Base-by-base conservation (phyloP, 495 filamentous ascomycete species). In the Aspergillus carlsbadensis region DNA sequence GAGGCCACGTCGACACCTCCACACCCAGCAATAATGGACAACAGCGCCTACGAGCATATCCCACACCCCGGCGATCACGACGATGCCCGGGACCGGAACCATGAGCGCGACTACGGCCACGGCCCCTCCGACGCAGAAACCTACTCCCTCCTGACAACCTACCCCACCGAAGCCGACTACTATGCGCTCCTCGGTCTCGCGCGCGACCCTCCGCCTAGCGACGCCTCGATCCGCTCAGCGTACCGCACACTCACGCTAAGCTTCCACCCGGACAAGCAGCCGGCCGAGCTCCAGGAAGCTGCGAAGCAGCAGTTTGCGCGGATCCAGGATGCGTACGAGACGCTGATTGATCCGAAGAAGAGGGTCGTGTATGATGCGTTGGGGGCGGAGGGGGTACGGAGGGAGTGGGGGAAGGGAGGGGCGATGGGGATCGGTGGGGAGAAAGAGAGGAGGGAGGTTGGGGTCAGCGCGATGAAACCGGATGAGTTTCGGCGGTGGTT, bases 221-320 rank as follows among this genome's bases (percentile, higher is more conserved):
- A 77, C 5, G 59, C 74, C 20, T 72, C 82, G 22, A 79, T 86
- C 54, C 77, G 77, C 29, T 73, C 70, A 17, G 78, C 81, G 10
- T 84, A 82, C 56, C 74, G 72, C 33, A 74, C 71, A 11, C 70
- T 85, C 24, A 77, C 77, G 20, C 75, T 81, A n/a, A 76, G 75
- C 40, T 82, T 86, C 46, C 80, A 84, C 52, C 80, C 82, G 10
- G 83, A 86, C 58, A 81, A 79, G 52, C 81, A 84, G 52, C 79
- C 83, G 2, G 50, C 73, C 15, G 67, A 78, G 31, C 64, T 77
- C 31, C 76, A 68, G 24, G 68, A 77, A 11, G 65, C 74, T 4
- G 81, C 83, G 7, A 67, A 72, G 26, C 67, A 54, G 17, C 76
- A 84, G 18, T 82, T 84, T 33, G 73, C 63, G 26, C 63, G 66